Evolutionary conservation across 331 rosid genomes (phyloP).

Genomic region (Quercus lobata): DNA sequence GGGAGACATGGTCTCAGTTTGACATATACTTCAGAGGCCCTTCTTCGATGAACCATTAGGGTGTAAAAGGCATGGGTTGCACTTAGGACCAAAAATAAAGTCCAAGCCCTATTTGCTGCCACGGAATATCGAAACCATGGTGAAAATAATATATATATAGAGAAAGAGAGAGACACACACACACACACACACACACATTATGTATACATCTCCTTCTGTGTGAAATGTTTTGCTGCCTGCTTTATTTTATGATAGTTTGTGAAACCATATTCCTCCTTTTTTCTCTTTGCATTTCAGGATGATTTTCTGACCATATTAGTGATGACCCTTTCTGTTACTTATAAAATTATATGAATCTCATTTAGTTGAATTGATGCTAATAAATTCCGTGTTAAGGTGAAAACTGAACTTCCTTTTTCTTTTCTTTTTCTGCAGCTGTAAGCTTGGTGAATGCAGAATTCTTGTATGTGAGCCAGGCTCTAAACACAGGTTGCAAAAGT

Average conservation of each 20-base stretch:
- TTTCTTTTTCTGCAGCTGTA: conserved; percentile 50
- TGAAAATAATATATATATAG: neutral
- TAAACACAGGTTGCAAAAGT: conserved; percentile 81
- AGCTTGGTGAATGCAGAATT: conserved; percentile 82
- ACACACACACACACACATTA: no score
- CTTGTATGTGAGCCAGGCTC: conserved; percentile 85
- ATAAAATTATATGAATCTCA: neutral
- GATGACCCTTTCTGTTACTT: neutral
- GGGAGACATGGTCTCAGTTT: neutral
- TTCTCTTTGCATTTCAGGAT: neutral
- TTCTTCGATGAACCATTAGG: no score
- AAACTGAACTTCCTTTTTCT: neutral
- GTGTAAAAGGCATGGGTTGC: no score
- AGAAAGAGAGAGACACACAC: no score
- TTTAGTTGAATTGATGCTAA: conserved; percentile 7
- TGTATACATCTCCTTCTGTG: neutral
- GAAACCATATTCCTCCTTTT: neutral
- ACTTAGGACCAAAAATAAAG: no score
- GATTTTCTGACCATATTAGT: neutral
- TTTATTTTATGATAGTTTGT: neutral
- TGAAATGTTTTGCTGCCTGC: neutral
- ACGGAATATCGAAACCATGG: neutral
- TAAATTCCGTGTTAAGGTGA: neutral
- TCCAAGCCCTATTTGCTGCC: no score
- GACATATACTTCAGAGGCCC: neutral